Evolutionary conservation across 2,329 filamentous ascomycete genomes (phyloP).

Genomic region (Pseudogymnoascus sp.): DNA sequence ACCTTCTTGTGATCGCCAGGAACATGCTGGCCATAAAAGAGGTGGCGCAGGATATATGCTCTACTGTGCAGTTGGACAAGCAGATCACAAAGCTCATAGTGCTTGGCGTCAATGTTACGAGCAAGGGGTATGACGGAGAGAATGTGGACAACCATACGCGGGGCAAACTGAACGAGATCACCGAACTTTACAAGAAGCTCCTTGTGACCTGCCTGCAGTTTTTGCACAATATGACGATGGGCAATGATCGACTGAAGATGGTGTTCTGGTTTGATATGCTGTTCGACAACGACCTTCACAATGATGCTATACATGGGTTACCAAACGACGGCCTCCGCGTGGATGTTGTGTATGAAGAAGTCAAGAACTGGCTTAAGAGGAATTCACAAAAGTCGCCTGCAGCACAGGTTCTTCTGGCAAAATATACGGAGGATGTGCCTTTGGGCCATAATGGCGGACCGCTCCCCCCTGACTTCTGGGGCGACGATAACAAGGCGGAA

Average conservation of each 20-base stretch:
- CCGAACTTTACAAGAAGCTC: conserved; percentile 60
- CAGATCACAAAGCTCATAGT: conserved; percentile 60
- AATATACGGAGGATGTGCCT: conserved; percentile 39
- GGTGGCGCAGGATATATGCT: conserved; percentile 59
- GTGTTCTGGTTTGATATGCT: conserved; percentile 60
- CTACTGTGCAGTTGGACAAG: conserved; percentile 57
- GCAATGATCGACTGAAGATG: conserved; percentile 64
- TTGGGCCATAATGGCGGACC: conserved; percentile 28
- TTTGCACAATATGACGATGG: conserved; percentile 62
- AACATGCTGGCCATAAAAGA: conserved; percentile 59
- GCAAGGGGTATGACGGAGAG: conserved; percentile 60
- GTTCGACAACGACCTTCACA: conserved; percentile 49
- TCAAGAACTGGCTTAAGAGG: conserved; percentile 55
- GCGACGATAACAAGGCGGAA: background rate
- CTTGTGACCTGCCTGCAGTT: conserved; percentile 60
- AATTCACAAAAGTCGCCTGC: conserved; percentile 53
- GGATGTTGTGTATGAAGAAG: conserved; percentile 51
- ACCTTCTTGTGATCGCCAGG: conserved; percentile 59
- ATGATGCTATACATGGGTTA: conserved; percentile 46
- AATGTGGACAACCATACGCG: conserved; percentile 50
- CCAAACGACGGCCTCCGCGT: conserved; percentile 44
- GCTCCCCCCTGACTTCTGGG: conserved; percentile 17
- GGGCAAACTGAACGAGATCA: conserved; percentile 53
- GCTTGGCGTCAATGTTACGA: conserved; percentile 59
- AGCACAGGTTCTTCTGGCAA: conserved; percentile 46